Evolutionary conservation across 2,329 filamentous ascomycete species (phyloP), one percentile per base, ranked within the genome.

Genomic region (Exophiala dermatitidis): DNA sequence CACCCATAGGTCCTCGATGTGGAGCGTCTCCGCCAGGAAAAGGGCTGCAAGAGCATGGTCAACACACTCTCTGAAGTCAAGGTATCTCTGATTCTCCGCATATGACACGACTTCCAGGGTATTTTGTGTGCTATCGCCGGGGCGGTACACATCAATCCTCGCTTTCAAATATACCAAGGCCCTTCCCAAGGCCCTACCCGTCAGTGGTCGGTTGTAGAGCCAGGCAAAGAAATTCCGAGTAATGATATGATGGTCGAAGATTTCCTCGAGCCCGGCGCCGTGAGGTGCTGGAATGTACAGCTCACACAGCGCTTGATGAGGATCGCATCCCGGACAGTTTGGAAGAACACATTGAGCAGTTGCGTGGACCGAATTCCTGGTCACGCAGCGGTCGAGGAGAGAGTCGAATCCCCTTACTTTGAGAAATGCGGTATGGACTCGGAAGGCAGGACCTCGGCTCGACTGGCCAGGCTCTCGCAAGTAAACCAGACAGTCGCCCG

Each of bases 1-100:
- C 7, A 83, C 77, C 74, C 88, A 91, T 8, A 88, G 69, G n/a
- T 81, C 76, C 49, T 73, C 74, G 29, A 85, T 68, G 48, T 79
- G 77, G 59, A 83, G 84, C 26, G 76, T 72, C 63, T 91, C 87
- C 1, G 85, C 82, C 41, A 89, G 76, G 47, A 79, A 78, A 8
- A 91, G 70, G 42, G 84, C 72, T 0, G 83, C 86, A 36, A 90
- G 66, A 0, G 86, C 83, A 64, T 90, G 82, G 48, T 83, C 77
- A 0, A 84, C 80, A 55, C 82, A 80, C 54, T 82, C 78, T 2
- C 77, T 75, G 64, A 90, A 78, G 54, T 83, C 77, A 5, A 83
- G 68, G 62, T 91, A 91, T 9, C 85, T 85, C 65, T 85, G 79
- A 49, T 80, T 74, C 42, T 87, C 80, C 41, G 85, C 74, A 64